A percentile compares a stretch with the other conserved stretches of the same genome.
Evolutionary conservation across 2,329 filamentous ascomycete genomes (phyloP).

Genomic region (Pseudogymnoascus sp.): DNA sequence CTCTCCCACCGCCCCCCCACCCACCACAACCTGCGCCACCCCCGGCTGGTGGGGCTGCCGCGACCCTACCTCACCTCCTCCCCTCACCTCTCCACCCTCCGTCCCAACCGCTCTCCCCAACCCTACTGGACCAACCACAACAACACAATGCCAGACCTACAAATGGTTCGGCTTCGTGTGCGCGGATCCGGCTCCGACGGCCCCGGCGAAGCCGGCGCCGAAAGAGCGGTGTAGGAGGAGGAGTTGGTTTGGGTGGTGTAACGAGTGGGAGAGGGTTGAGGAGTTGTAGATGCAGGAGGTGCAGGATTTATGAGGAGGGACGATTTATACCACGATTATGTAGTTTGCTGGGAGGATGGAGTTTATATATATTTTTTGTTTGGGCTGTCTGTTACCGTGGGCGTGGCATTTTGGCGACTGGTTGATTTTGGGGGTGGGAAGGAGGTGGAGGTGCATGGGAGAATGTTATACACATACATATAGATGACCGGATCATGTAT

Average conservation of each 20-base stretch:
- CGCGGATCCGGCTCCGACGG: constrained; percentile 22
- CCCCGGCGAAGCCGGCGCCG: constrained; percentile 13
- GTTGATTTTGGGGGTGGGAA: background rate
- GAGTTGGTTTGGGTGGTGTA: constrained; percentile 22
- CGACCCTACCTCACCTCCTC: constrained; percentile 32
- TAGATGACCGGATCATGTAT: constrained; percentile 1
- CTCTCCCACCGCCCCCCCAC: constrained; percentile 26
- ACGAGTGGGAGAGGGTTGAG: constrained; percentile 18
- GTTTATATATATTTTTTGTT: background rate
- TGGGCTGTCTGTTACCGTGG: background rate
- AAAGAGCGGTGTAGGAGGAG: constrained; percentile 19
- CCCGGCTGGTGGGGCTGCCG: constrained; percentile 54
- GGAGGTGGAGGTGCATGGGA: background rate
- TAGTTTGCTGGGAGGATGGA: background rate
- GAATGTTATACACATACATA: constrained; percentile 2
- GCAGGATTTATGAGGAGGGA: background rate
- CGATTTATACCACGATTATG: background rate
- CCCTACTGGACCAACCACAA: constrained; percentile 16
- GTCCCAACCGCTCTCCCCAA: constrained; percentile 17
- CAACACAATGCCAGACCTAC: constrained; percentile 23
- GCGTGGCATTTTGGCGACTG: background rate
- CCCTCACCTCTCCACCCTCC: constrained; percentile 30
- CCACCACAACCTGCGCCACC: constrained; percentile 38
- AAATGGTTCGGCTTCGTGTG: constrained; percentile 27
- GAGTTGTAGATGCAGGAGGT: background rate